Evolutionary conservation across 164 flowering plant genomes (phyloP).

Genomic region (Akebia trifoliata): DNA sequence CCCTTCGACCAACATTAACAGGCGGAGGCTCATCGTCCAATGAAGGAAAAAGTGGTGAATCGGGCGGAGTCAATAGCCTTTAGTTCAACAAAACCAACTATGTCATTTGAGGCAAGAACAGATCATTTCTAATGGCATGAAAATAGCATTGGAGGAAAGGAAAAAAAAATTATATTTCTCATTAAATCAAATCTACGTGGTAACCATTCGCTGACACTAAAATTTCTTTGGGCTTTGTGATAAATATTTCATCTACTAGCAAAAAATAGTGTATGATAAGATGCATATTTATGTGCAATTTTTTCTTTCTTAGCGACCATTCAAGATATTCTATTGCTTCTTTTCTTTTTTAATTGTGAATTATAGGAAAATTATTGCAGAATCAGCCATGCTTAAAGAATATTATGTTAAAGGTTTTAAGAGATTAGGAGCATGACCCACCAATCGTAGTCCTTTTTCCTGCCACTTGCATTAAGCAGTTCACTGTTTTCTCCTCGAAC

Average conservation of each 20-base stretch:
- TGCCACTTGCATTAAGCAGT: constrained; percentile 72
- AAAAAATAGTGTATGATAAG: not conserved
- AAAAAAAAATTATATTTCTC: too few relatives aligned
- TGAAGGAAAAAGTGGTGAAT: constrained; percentile 89
- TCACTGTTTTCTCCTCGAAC: constrained; percentile 74
- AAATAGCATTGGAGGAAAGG: too few relatives aligned
- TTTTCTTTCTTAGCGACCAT: too few relatives aligned
- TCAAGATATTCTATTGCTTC: too few relatives aligned
- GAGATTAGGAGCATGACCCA: constrained; percentile 26
- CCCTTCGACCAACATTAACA: constrained; percentile 44
- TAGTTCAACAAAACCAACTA: constrained; percentile 10
- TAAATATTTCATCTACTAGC: not conserved
- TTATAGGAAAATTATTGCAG: too few relatives aligned
- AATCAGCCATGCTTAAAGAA: too few relatives aligned
- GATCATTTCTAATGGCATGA: not conserved
- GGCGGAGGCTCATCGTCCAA: constrained; percentile 75
- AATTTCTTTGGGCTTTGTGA: not conserved
- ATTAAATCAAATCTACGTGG: not conserved
- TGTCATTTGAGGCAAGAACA: constrained; percentile 9
- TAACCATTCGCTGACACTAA: not conserved
- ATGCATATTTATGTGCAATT: too few relatives aligned
- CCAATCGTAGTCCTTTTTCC: constrained; percentile 97
- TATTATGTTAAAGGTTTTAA: not conserved
- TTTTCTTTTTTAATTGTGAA: too few relatives aligned
- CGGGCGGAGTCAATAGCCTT: constrained; percentile 98